These are phyloP conservation scores for Otatea glauca DNA, from an alignment of 176 grass and related monocot genomes.

Conservation along the genomic window DNA sequence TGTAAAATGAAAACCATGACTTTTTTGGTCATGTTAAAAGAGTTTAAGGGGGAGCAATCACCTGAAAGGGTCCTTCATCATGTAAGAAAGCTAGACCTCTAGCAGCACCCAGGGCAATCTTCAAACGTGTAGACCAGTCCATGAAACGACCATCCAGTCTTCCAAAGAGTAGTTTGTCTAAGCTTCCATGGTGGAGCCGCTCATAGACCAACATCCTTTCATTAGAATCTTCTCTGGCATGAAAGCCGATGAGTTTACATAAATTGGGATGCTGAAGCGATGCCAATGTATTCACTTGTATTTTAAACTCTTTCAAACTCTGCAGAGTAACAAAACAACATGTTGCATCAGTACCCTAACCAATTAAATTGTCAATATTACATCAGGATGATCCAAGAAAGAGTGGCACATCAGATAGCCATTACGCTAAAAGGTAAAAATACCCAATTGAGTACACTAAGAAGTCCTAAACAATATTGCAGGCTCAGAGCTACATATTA, in stretches of 20 bases:
- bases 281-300: constrained; percentile 71
- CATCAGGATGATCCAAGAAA: constrained; percentile 24
- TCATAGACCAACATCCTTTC: constrained; percentile 92
- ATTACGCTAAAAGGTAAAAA: not conserved
- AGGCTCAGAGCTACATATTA: constrained; percentile 9
- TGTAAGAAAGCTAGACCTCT: constrained; percentile 91
- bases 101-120: constrained; percentile 83
- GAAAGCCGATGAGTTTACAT: constrained; percentile 84
- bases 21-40: not conserved
- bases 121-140: constrained; percentile 91
- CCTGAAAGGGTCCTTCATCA: constrained; percentile 99
- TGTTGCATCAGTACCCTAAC: constrained; percentile 3
- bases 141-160: constrained; percentile 80
- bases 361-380: constrained; percentile 29
- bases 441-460: not conserved
- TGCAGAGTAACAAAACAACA: constrained; percentile 49
- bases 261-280: constrained; percentile 81
- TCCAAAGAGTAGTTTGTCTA: constrained; percentile 77
- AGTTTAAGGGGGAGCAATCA: constrained; percentile 29
- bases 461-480: not conserved
- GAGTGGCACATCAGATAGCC: not conserved
- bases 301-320: constrained; percentile 87
- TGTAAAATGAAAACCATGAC: constrained; percentile 4
- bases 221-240: constrained; percentile 75
- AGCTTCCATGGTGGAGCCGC: constrained; percentile 83